Percentiles rank a stretch among this genome's conserved stretches.
Conservation (phyloP, 208 protist species). For the Porcisia deanei region DNA sequence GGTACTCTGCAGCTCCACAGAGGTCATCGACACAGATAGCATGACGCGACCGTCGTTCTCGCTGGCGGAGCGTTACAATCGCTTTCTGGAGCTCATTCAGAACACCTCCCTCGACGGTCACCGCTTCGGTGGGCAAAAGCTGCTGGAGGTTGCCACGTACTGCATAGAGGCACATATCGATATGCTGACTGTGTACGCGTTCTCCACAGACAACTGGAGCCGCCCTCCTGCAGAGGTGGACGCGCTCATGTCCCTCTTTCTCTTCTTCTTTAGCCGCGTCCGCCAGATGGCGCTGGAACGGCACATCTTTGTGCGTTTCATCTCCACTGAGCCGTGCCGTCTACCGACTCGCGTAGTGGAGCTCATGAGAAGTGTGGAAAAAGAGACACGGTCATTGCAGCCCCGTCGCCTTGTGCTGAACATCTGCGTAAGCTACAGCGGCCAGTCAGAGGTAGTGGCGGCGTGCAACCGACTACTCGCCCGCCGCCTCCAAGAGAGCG, state of each 20-base stretch:
- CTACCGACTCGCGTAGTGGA: slow-evolving; percentile 54
- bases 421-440: slow-evolving; percentile 91
- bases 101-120: slow-evolving; percentile 77
- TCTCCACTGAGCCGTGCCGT: slow-evolving; percentile 56
- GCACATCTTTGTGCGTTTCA: slow-evolving; percentile 88
- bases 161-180: slow-evolving; percentile 61
- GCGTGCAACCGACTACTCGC: slow-evolving; percentile 64
- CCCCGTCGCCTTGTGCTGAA: slow-evolving; percentile 77
- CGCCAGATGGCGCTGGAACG: slow-evolving; percentile 44
- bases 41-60: background rate
- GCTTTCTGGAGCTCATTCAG: slow-evolving; percentile 46
- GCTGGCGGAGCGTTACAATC: slow-evolving; percentile 24
- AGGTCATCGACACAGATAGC: background rate
- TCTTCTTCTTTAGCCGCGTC: slow-evolving; percentile 82
- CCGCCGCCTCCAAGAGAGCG: slow-evolving; percentile 18
- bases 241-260: slow-evolving; percentile 84
- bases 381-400: slow-evolving; percentile 45
- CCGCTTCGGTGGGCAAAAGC: slow-evolving; percentile 76
- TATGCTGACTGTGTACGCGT: slow-evolving; percentile 91
- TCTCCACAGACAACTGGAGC: slow-evolving; percentile 92
- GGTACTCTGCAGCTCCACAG: slow-evolving; percentile 18
- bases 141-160: slow-evolving; percentile 73
- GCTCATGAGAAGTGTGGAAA: slow-evolving; percentile 74
- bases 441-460: slow-evolving; percentile 61
- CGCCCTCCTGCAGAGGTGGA: slow-evolving; percentile 70